These are phyloP conservation scores for Rhodotorula toruloides DNA, from an alignment of 768 basidiomycete species.

Conservation along the genomic window DNA sequence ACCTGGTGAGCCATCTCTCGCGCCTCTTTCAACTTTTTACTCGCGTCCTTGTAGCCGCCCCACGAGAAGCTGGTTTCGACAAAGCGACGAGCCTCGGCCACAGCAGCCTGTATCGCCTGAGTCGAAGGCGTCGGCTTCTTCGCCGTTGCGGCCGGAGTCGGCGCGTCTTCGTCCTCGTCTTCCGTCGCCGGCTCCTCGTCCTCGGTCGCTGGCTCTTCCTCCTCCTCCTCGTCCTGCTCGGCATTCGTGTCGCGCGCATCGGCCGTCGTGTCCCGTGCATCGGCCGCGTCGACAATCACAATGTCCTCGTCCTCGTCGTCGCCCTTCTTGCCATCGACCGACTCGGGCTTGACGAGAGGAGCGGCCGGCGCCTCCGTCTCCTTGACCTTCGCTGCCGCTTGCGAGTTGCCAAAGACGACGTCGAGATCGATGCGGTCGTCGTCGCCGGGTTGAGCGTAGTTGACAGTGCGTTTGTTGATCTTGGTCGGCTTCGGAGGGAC, in stretches of 20 bases:
- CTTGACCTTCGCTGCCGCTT: slow-evolving; percentile 16
- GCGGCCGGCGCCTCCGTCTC: not conserved
- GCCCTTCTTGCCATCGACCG: not conserved
- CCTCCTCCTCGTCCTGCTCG: slow-evolving; percentile 13
- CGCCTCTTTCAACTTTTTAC: slow-evolving; percentile 66
- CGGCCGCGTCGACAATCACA: slow-evolving; percentile 54
- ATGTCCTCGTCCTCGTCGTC: slow-evolving; percentile 38
- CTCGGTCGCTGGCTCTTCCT: slow-evolving; percentile 24
- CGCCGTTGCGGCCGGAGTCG: not conserved
- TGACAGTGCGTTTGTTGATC: slow-evolving; percentile 27
- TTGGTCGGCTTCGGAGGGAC: slow-evolving; percentile 45
- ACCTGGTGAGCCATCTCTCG: slow-evolving; percentile 65
- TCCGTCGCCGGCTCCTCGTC: slow-evolving; percentile 17
- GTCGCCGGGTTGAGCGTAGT: slow-evolving; percentile 12
- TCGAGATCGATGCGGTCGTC: slow-evolving; percentile 7
- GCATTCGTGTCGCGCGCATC: slow-evolving; percentile 47
- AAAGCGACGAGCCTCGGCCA: slow-evolving; percentile 55
- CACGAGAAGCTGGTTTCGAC: slow-evolving; percentile 54
- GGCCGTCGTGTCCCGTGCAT: slow-evolving; percentile 28
- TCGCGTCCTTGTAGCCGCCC: slow-evolving; percentile 62
- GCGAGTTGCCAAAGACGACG: slow-evolving; percentile 15
- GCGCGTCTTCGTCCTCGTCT: slow-evolving; percentile 52
- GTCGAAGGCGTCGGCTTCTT: slow-evolving; percentile 61
- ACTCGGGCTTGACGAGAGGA: not conserved
- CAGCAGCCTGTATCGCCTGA: slow-evolving; percentile 60